Conservation (phyloP, 2,329 filamentous ascomycete genomes). For the Pseudogymnoascus sp. region DNA sequence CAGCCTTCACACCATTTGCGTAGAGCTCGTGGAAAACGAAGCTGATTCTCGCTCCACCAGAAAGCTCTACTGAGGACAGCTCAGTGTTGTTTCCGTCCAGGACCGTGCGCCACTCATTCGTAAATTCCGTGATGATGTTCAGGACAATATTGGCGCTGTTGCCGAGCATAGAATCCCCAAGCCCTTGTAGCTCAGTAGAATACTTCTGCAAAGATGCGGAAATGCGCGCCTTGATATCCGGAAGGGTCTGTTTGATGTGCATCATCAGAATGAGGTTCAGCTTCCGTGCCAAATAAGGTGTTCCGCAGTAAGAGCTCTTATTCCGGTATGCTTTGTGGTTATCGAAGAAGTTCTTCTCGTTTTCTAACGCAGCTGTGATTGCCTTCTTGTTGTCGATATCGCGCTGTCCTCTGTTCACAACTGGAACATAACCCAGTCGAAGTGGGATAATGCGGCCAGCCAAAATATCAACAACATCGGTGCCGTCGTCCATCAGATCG, state of each 20-base stretch:
- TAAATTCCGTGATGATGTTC: conserved; percentile 98
- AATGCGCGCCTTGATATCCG: conserved; percentile 96
- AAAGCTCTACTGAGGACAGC: conserved; percentile 86
- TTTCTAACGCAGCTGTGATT: conserved; percentile 82
- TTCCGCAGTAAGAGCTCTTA: conserved; percentile 97
- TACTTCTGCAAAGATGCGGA: conserved; percentile 93
- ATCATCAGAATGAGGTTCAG: conserved; percentile 99
- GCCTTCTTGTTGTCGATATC: conserved; percentile 98
- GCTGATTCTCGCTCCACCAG: conserved; percentile 93
- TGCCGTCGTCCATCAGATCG: conserved; percentile 97
- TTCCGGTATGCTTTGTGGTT: conserved; percentile 98
- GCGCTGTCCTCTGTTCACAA: conserved; percentile 94
- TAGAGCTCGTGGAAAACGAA: conserved; percentile 99
- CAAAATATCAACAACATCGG: conserved; percentile 96
- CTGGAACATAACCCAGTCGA: conserved; percentile 88
- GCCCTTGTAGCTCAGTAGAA: conserved; percentile 64
- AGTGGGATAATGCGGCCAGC: conserved; percentile 95
- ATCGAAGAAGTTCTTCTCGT: conserved; percentile 95
- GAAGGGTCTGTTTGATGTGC: conserved; percentile 99
- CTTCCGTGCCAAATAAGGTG: conserved; percentile 91
- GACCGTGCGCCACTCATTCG: conserved; percentile 93
- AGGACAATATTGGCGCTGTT: conserved; percentile 95
- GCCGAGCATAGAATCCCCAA: conserved; percentile 91
- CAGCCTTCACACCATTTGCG: conserved; percentile 91
- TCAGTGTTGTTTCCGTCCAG: conserved; percentile 96